Evolutionary conservation across 2,329 filamentous ascomycete genomes (phyloP), one percentile per base, ranked within the genome.

Genomic region (Neonectria hederae): DNA sequence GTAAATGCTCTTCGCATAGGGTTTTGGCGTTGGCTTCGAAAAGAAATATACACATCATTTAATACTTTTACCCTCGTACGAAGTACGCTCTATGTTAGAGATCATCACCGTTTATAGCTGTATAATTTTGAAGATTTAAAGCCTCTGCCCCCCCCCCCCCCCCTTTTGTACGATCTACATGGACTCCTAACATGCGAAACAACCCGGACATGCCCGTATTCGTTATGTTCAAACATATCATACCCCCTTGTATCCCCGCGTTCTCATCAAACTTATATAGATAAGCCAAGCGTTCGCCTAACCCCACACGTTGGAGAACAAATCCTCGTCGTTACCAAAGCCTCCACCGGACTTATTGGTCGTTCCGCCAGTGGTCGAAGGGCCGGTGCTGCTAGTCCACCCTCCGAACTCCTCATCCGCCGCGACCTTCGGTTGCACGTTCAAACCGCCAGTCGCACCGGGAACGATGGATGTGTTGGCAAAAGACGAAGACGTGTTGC

Each of bases 231-330:
- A 70, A 66, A 68, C 53, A 58, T 59, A 42, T 30, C 48, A 19
- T 58, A 19, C 42, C 38, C 46, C 35, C 17, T 38, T 17, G 8
- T 58, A 46, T 19, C 42, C 35, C 38, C 32, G 28, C 26, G 45
- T 43, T 56, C n/a, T 40, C 42, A 22, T 53, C 32, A 54, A 60
- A 48, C 21, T 66, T 56, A 65, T 66, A 59, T 64, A 63, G 48
- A 59, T 66, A 48, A 61, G 61, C 59, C 55, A 64, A 61, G 54
- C 59, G 26, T 26, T 52, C 32, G 19, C 42, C 63, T 79, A 97
- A 81, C 94, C 87, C 95, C 95, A 98, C 54, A 98, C 95, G 79
- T 98, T 98, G 32, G 91, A 94, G 80, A 98, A 98, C 74, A 98
- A 78, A 81, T 98, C 95, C 69, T 97, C 95, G 59, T 88, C 89